Evolutionary conservation across 768 basidiomycete species (phyloP).

Genomic region (Termitomyces sp.): DNA sequence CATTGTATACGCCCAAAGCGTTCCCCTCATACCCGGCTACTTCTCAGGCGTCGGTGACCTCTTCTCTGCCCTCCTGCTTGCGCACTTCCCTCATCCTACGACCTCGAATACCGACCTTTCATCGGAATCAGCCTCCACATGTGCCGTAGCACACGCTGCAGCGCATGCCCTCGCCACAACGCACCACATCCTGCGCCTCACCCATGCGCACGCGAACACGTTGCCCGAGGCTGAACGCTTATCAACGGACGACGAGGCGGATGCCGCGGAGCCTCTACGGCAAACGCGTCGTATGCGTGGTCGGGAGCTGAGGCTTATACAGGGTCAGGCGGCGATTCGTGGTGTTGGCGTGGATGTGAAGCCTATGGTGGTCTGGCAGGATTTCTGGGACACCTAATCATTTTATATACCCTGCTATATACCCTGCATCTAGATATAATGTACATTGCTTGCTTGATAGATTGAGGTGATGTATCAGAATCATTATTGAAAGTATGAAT

Average conservation of each 20-base stretch:
- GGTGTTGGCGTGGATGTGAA: slow-evolving; percentile 34
- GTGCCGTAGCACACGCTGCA: slow-evolving; percentile 55
- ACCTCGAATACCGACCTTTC: not conserved
- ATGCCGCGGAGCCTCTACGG: slow-evolving; percentile 61
- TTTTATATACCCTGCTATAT: not conserved
- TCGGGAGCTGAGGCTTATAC: slow-evolving; percentile 82
- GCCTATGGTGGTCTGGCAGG: slow-evolving; percentile 43
- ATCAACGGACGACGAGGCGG: slow-evolving; percentile 77
- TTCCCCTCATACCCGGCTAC: slow-evolving; percentile 85
- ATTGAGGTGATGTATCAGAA: too few relatives aligned
- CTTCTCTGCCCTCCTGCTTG: slow-evolving; percentile 89
- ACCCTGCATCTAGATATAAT: not conserved
- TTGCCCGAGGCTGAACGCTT: slow-evolving; percentile 60
- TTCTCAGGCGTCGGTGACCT: slow-evolving; percentile 97
- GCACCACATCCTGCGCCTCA: slow-evolving; percentile 66
- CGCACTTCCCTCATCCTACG: slow-evolving; percentile 47
- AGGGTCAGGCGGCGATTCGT: slow-evolving; percentile 69
- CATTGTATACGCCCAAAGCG: slow-evolving; percentile 63
- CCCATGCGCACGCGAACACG: slow-evolving; percentile 51
- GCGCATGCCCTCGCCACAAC: slow-evolving; percentile 73
- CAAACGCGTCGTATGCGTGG: slow-evolving; percentile 74
- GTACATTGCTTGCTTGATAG: not conserved
- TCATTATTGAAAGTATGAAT: too few relatives aligned
- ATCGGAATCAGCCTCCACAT: slow-evolving; percentile 17
- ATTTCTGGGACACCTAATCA: slow-evolving; percentile 36